phyloP scores from a whole-genome alignment of 768 basidiomycete species.

The Serendipita sp. region DNA sequence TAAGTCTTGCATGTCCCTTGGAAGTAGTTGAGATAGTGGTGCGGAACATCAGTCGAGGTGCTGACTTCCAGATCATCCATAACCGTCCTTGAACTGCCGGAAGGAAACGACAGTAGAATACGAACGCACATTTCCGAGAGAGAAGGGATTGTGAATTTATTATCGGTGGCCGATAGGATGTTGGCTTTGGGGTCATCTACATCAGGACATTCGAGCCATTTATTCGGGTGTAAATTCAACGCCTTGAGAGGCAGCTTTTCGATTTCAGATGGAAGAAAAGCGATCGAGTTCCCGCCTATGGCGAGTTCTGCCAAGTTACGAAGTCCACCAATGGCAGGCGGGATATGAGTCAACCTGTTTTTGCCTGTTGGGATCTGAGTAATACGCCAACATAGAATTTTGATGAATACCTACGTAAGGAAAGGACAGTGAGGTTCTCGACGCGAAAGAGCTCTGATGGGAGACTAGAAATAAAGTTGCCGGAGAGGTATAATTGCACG shows the following conservation, averaged over 20 bases:
- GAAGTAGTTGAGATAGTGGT: slow-evolving; percentile 5
- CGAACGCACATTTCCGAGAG: neutral
- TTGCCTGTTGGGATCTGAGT: neutral
- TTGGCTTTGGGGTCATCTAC: neutral
- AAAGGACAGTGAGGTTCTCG: neutral
- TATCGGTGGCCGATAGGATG: neutral
- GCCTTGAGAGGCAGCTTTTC: neutral
- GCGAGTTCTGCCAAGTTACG: neutral
- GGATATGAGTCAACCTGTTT: neutral
- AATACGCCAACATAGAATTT: neutral
- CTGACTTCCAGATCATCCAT: neutral
- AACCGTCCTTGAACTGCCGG: neutral
- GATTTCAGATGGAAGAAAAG: neutral
- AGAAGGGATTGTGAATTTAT: neutral
- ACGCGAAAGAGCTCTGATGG: neutral
- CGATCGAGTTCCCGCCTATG: neutral
- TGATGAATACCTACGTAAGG: neutral
- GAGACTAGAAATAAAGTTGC: neutral
- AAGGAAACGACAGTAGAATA: neutral
- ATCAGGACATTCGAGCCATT: neutral
- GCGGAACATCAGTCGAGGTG: neutral
- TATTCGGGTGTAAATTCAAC: neutral
- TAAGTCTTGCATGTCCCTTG: neutral
- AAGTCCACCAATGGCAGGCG: neutral
- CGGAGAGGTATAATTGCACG: neutral